phyloP scores from a whole-genome alignment of 371 early-diverging fungal genomes.

The Mortierella sp. region DNA sequence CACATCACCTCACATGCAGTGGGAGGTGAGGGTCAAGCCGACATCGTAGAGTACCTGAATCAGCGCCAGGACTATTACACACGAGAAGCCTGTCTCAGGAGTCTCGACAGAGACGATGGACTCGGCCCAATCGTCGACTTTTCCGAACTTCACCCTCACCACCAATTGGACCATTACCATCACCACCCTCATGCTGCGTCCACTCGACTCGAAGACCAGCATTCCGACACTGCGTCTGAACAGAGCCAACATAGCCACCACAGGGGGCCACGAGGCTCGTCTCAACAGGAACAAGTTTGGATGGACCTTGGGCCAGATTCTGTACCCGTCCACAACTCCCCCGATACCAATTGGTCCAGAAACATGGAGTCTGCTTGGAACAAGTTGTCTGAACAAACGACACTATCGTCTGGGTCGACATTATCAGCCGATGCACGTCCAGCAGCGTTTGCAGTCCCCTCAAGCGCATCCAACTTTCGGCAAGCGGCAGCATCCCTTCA shows the following conservation, averaged over 20 bases:
- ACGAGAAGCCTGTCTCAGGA: constrained; percentile 36
- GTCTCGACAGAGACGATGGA: constrained; percentile 46
- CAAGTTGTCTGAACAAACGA: background rate
- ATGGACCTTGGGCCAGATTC: constrained; percentile 23
- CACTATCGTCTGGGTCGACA: background rate
- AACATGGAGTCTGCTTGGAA: background rate
- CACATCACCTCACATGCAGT: background rate
- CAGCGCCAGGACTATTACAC: constrained; percentile 47
- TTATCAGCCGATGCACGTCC: background rate
- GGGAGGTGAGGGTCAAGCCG: background rate
- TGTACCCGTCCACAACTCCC: background rate
- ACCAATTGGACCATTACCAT: constrained; percentile 19
- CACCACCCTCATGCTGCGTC: constrained; percentile 22
- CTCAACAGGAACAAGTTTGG: constrained; percentile 50
- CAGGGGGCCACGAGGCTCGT: constrained; percentile 18
- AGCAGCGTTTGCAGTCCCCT: background rate
- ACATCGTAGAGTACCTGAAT: constrained; percentile 35
- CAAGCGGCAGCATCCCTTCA: constrained; percentile 23
- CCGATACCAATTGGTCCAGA: background rate
- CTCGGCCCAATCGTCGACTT: constrained; percentile 52
- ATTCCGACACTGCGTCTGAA: background rate
- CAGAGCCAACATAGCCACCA: too few relatives aligned
- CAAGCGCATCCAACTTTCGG: constrained; percentile 8
- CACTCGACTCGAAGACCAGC: background rate
- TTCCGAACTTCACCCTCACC: constrained; percentile 7